These are phyloP conservation scores for Lipomyces oligophaga DNA, from an alignment of 805 yeast species.

Conservation along the genomic window DNA sequence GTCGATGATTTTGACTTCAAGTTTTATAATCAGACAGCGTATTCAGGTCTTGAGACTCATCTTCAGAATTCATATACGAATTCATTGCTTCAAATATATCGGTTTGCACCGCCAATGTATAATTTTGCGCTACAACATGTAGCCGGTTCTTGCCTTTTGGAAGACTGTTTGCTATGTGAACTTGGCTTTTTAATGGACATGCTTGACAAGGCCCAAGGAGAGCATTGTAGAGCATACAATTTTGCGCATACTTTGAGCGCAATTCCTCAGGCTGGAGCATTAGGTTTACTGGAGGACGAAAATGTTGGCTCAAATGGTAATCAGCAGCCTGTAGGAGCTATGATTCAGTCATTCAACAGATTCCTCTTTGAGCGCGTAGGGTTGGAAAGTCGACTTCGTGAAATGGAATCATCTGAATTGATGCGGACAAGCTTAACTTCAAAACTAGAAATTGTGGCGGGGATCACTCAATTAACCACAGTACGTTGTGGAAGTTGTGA, in stretches of 20 bases:
- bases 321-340: constrained; percentile 21
- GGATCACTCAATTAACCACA: constrained; percentile 25
- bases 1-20: constrained; percentile 91
- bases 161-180: constrained; percentile 60
- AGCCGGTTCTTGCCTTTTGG: constrained; percentile 49
- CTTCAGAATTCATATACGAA: constrained; percentile 75
- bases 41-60: constrained; percentile 87
- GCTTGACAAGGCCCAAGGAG: constrained; percentile 76
- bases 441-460: constrained; percentile 24
- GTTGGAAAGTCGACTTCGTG: constrained; percentile 36
- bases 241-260: constrained; percentile 55
- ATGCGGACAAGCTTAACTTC: background rate
- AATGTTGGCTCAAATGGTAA: background rate
- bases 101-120: constrained; percentile 71
- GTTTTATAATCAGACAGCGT: constrained; percentile 58
- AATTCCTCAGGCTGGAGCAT: constrained; percentile 48
- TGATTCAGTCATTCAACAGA: constrained; percentile 54
- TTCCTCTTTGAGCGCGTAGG: constrained; percentile 57
- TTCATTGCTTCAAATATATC: constrained; percentile 70
- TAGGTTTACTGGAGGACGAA: constrained; percentile 53
- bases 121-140: constrained; percentile 58
- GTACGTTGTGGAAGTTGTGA: constrained; percentile 32
- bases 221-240: constrained; percentile 76
- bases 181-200: constrained; percentile 87
- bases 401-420: constrained; percentile 31